Conservation (phyloP, 2,329 filamentous ascomycete genomes). For the Scleromitrula shiraiana region DNA sequence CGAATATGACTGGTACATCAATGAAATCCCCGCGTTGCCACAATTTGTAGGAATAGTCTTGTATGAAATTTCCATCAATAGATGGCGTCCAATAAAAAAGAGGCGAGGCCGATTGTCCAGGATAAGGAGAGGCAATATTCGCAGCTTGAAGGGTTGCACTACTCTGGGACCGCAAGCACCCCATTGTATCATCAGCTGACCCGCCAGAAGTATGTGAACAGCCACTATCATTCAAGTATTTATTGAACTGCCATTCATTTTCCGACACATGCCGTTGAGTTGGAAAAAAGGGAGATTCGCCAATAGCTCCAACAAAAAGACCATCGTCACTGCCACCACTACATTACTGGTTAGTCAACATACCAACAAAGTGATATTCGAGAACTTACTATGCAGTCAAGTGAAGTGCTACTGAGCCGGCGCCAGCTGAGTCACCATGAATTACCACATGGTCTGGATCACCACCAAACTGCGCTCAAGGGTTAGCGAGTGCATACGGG, state of each 20-base stretch:
- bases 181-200: conserved; percentile 24
- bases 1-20: conserved; percentile 35
- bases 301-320: conserved; percentile 27
- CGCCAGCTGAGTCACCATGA: conserved; percentile 40
- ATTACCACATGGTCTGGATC: conserved; percentile 39
- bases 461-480: conserved; percentile 34
- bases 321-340: conserved; percentile 24
- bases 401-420: conserved; percentile 36
- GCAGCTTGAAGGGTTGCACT: conserved; percentile 32
- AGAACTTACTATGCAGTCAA: conserved; percentile 24
- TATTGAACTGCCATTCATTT: conserved; percentile 36
- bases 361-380: not conserved
- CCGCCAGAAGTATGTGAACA: conserved; percentile 22
- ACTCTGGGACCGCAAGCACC: conserved; percentile 33
- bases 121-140: conserved; percentile 31
- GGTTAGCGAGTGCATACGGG: not conserved
- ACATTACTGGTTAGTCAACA: not conserved
- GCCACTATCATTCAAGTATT: conserved; percentile 28
- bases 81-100: conserved; percentile 36
- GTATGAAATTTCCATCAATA: conserved; percentile 35
- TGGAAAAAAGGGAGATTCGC: conserved; percentile 33
- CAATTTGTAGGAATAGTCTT: conserved; percentile 33
- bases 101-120: conserved; percentile 29
- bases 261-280: conserved; percentile 32
- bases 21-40: conserved; percentile 32